These are phyloP conservation scores for Sambucus nigra DNA, from an alignment of 129 eudicot genomes.

Conservation along the genomic window DNA sequence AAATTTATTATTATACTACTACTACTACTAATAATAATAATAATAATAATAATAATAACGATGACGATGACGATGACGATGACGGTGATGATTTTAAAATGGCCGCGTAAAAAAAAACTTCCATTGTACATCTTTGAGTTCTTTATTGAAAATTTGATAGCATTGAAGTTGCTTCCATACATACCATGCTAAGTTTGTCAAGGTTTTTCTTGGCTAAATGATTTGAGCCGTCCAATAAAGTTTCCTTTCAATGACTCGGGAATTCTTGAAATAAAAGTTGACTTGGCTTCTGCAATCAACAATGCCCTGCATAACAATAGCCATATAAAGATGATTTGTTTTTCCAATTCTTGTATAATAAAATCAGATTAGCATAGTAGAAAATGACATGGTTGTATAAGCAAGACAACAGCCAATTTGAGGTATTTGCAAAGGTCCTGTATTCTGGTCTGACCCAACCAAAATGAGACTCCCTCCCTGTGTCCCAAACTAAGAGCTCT, in stretches of 20 bases:
- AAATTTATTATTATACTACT: not conserved
- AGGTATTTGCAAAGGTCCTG: no score
- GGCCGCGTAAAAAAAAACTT: not conserved
- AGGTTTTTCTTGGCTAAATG: slow-evolving; percentile 33
- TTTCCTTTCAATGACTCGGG: slow-evolving; percentile 66
- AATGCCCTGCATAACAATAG: slow-evolving; percentile 40
- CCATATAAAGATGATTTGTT: not conserved
- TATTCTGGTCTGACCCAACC: no score
- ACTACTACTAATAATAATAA: not conserved
- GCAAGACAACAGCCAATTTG: not conserved
- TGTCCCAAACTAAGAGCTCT: no score
- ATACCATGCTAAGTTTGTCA: slow-evolving; percentile 22
- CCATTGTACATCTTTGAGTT: not conserved
- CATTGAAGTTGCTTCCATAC: not conserved
- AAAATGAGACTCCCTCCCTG: no score
- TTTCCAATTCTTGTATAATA: not conserved
- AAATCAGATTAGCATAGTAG: not conserved
- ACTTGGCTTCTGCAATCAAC: slow-evolving; percentile 65
- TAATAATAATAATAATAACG: no score
- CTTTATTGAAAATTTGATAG: not conserved
- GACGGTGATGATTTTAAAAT: no score
- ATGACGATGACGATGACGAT: no score
- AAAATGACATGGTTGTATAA: not conserved
- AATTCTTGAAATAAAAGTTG: slow-evolving; percentile 34
- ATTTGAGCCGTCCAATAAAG: slow-evolving; percentile 47